Conservation (phyloP, 345 rosid genomes). For the Syzygium grande region DNA sequence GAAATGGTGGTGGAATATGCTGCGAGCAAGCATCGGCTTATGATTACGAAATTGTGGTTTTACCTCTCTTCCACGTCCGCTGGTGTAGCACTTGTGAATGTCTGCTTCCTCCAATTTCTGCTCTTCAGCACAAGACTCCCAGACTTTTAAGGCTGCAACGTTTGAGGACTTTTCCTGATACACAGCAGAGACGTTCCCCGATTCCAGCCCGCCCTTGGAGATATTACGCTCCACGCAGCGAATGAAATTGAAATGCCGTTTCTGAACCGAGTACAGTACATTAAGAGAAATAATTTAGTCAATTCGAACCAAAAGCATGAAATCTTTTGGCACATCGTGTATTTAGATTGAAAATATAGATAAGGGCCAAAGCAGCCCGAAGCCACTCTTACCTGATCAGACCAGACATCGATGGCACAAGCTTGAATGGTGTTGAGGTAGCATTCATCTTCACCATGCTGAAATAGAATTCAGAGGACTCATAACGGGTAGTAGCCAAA, state of each 20-base stretch:
- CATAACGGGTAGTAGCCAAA: neutral
- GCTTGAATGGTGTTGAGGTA: constrained; percentile 52
- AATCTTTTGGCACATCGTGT: neutral
- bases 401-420: constrained; percentile 41
- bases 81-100: constrained; percentile 22
- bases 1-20: neutral
- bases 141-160: neutral
- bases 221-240: constrained; percentile 16
- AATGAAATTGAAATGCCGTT: constrained; percentile 35
- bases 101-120: constrained; percentile 8
- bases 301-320: neutral
- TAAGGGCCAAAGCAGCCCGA: neutral
- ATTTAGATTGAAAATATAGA: neutral
- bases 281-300: neutral
- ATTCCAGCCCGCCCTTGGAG: neutral
- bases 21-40: neutral
- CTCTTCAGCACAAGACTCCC: constrained; percentile 17
- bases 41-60: neutral
- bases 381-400: constrained; percentile 17
- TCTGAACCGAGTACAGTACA: constrained; percentile 7
- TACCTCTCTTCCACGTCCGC: constrained; percentile 33
- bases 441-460: constrained; percentile 71
- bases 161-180: neutral
- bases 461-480: neutral
- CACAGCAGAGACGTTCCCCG: neutral